Evolutionary conservation across 352 stramenopile genomes (phyloP).

Genomic region (Phytopythium mirpurense): DNA sequence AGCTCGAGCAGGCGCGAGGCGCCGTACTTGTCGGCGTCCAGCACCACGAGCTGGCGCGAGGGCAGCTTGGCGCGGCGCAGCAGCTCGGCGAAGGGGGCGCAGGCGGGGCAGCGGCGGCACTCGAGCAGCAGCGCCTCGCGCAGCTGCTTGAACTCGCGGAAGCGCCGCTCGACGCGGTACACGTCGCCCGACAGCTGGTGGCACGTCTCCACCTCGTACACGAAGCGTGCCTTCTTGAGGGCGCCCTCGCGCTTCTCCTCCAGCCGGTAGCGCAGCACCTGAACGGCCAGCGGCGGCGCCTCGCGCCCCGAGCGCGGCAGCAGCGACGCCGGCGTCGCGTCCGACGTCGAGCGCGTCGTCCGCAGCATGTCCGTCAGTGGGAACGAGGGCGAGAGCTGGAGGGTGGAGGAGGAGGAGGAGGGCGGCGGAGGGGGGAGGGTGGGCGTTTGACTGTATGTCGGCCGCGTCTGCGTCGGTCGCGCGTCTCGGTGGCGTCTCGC

Average conservation of each 20-base stretch:
- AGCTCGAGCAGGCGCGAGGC: constrained; percentile 49
- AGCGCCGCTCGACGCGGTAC: constrained; percentile 44
- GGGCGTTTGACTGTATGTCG: no score
- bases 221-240: constrained; percentile 61
- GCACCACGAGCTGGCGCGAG: constrained; percentile 39
- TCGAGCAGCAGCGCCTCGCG: constrained; percentile 55
- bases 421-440: no score
- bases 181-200: constrained; percentile 53
- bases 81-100: constrained; percentile 39
- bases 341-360: not conserved
- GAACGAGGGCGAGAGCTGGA: not conserved
- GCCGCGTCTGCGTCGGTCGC: no score
- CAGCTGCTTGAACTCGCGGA: constrained; percentile 67
- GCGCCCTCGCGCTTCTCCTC: constrained; percentile 39
- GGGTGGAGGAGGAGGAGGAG: no score
- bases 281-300: constrained; percentile 32
- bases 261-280: constrained; percentile 48
- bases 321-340: constrained; percentile 4
- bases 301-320: constrained; percentile 1
- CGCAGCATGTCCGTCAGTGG: not conserved
- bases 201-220: constrained; percentile 75
- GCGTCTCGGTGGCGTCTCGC: no score
- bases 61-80: constrained; percentile 50
- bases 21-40: constrained; percentile 59
- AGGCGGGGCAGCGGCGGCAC: constrained; percentile 42